Percentiles rank a stretch among this genome's conserved stretches.
Conservation (phyloP, 371 early-diverging fungal species). For the Smittium mucronatum region DNA sequence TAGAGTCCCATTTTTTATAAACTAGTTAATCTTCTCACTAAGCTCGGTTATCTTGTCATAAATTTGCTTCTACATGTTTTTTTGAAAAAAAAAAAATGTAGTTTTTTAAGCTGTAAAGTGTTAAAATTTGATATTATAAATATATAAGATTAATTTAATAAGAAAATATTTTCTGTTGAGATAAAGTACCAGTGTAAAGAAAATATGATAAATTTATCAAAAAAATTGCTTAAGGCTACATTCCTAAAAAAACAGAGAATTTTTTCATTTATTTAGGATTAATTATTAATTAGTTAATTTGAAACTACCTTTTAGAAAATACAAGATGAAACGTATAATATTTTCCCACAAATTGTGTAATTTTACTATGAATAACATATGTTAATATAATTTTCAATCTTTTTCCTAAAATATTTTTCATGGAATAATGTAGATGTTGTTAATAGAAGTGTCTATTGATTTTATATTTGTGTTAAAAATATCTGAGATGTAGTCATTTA, state of each 20-base stretch:
- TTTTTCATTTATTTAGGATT: neutral
- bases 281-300: neutral
- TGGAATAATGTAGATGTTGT: too few relatives aligned
- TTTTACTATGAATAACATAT: too few relatives aligned
- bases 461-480: too few relatives aligned
- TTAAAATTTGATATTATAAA: neutral
- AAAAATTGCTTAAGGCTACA: neutral
- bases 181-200: neutral
- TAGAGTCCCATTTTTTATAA: neutral
- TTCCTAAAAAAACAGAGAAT: neutral
- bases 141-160: neutral
- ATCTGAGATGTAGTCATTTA: too few relatives aligned
- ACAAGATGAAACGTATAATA: neutral
- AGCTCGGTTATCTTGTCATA: neutral
- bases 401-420: too few relatives aligned
- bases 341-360: neutral
- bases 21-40: neutral
- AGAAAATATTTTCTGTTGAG: neutral
- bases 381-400: too few relatives aligned
- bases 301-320: neutral
- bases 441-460: too few relatives aligned
- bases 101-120: neutral
- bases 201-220: neutral
- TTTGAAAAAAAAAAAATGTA: neutral
- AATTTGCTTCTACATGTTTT: neutral